Conservation (phyloP, 2,329 filamentous ascomycete genomes). For the Fusarium succisae region DNA sequence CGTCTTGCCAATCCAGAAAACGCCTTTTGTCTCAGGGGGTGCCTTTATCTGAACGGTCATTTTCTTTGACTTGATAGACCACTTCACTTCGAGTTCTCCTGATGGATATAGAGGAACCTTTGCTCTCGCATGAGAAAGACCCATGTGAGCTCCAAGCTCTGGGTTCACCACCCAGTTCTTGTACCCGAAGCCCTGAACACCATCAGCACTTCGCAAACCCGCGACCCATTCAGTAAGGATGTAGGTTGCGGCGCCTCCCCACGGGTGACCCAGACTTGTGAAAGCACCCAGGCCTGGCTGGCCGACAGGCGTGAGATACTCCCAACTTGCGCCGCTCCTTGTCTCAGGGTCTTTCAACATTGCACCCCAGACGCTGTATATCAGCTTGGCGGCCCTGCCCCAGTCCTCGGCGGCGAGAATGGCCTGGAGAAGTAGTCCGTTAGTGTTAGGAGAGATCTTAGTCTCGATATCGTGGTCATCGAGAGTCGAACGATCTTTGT, state of each 20-base stretch:
- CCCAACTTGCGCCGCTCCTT: conserved; percentile 1
- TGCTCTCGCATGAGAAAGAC: background rate
- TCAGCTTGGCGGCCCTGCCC: background rate
- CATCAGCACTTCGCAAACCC: background rate
- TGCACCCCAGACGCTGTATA: background rate
- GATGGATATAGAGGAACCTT: background rate
- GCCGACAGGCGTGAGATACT: background rate
- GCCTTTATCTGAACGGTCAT: background rate
- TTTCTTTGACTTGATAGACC: background rate
- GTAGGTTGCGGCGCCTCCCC: conserved; percentile 8
- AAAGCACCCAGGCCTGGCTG: background rate
- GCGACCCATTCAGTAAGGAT: conserved; percentile 3
- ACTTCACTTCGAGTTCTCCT: background rate
- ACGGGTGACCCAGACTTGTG: background rate
- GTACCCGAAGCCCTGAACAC: background rate
- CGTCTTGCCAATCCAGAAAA: background rate
- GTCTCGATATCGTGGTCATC: background rate
- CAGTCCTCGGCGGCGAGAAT: background rate
- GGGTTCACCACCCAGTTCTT: background rate
- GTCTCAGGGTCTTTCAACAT: conserved; percentile 6
- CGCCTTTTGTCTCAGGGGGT: background rate
- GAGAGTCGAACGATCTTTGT: background rate
- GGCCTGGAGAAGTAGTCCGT: background rate
- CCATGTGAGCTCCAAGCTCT: background rate
- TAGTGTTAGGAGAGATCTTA: conserved; percentile 12